phyloP scores from a whole-genome alignment of 2,329 filamentous ascomycete genomes.

The Plectosphaerella cucumerina region DNA sequence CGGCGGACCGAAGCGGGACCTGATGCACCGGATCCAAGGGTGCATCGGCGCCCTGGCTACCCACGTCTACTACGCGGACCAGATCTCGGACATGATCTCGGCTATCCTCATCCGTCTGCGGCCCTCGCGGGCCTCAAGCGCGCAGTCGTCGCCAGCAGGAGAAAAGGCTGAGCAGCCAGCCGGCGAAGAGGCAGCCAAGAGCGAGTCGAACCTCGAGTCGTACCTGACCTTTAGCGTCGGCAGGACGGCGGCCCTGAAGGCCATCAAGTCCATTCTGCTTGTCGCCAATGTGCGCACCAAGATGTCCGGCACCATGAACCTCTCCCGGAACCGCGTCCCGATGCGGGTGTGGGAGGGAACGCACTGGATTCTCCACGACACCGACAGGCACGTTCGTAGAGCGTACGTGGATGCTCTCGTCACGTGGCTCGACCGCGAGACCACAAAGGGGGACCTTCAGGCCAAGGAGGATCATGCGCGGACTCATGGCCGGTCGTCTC shows the following conservation, averaged over 20 bases:
- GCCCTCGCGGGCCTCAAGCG: conserved; percentile 47
- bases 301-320: conserved; percentile 53
- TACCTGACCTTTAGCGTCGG: conserved; percentile 51
- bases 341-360: conserved; percentile 93
- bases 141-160: conserved; percentile 36
- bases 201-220: conserved; percentile 42
- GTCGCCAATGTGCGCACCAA: conserved; percentile 70
- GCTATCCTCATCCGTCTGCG: conserved; percentile 76
- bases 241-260: conserved; percentile 64
- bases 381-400: conserved; percentile 71
- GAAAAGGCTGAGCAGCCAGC: conserved; percentile 38
- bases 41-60: conserved; percentile 90
- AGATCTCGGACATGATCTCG: conserved; percentile 90
- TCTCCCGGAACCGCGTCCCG: conserved; percentile 71
- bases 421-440: conserved; percentile 83
- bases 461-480: conserved; percentile 33
- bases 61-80: conserved; percentile 95
- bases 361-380: conserved; percentile 83
- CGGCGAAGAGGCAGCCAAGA: conserved; percentile 30
- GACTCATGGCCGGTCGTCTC: not conserved
- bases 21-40: conserved; percentile 55
- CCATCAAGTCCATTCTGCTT: conserved; percentile 76
- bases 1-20: conserved; percentile 48
- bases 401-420: conserved; percentile 81
- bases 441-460: conserved; percentile 58